A percentile compares a stretch with the other conserved stretches of the same genome.
phyloP scores from a whole-genome alignment of 768 basidiomycete species.

The Cystofilobasidium macerans region DNA sequence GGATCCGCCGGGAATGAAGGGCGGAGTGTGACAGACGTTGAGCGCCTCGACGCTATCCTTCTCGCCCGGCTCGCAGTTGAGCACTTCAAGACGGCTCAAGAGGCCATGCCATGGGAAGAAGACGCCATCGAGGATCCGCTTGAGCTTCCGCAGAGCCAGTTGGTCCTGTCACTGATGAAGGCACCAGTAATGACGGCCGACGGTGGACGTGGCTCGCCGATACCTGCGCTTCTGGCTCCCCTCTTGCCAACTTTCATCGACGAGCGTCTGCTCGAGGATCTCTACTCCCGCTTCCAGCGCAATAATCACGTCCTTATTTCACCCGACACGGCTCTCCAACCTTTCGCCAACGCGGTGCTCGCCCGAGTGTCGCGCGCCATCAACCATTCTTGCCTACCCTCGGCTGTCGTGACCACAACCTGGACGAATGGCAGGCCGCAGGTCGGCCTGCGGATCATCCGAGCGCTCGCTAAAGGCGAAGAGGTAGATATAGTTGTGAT shows the following conservation, averaged over 20 bases:
- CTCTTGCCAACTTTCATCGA: conserved; percentile 8
- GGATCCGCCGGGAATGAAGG: not conserved
- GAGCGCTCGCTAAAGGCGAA: not conserved
- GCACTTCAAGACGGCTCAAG: not conserved
- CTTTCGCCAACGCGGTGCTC: conserved; percentile 13
- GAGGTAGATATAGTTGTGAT: not conserved
- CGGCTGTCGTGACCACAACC: not conserved
- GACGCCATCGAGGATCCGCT: not conserved
- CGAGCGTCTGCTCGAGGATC: not conserved
- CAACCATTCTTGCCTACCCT: conserved; percentile 17
- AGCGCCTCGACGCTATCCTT: conserved; percentile 9
- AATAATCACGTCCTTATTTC: conserved; percentile 19
- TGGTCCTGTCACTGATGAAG: conserved; percentile 19
- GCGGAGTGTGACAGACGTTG: not conserved
- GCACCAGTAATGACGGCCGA: no score
- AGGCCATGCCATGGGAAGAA: not conserved
- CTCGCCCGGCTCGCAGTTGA: conserved; percentile 11
- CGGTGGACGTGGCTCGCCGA: not conserved
- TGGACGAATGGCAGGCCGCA: not conserved
- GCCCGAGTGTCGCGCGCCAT: conserved; percentile 12
- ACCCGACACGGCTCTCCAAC: not conserved
- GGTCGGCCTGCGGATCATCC: conserved; percentile 9
- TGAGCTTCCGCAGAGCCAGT: not conserved
- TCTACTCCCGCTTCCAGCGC: conserved; percentile 13
- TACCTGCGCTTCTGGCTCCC: conserved; percentile 9